Evolutionary conservation across 2,329 filamentous ascomycete species (phyloP), one percentile per base, ranked within the genome.

Genomic region (Reticulascus tulasneorum): DNA sequence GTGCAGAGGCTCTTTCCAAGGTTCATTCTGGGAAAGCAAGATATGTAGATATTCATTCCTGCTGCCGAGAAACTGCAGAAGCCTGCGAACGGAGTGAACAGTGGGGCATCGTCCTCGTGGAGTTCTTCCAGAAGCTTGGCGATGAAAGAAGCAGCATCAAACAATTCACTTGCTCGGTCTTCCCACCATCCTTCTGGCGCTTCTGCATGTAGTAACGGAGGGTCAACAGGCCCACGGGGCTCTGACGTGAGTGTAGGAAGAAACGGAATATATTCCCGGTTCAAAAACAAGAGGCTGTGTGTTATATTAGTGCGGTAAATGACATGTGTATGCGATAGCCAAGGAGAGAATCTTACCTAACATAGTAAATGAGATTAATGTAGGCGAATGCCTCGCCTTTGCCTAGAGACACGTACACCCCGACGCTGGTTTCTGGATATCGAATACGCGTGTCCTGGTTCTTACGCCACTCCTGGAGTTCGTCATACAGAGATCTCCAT

Each of bases 21-120:
- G 38, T 67, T 68, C 58, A 69, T 69, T 3, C 51, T 50, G 0
- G 66, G 66, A 18, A 67, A 70, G 5, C 48, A 35, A 4, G 50
- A 53, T 3, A 63, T 52, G 38, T 69, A 69, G 1, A 64, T 42
- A 18, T 66, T 67, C 31, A 67, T 54, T 5, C 62, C 64, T 2
- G 61, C 63, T 0, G 66, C 64, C 0, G 65, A 67, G 23, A 70
- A 69, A 3, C 60, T 60, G 35, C 65, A 69, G n/a, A 69, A 67
- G 0, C 64, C 66, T 0, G 63, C 55, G 35, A 68, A 70, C 0
- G 65, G 66, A 0, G 64, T 67, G 39, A 58, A 51, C 0, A 67
- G 47, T 2, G 57, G 52, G 0, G 59, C 55, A 0, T 57, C 61
- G 5, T 56, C 61, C 8, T 63, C 59, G 0, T 53, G 56, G 0